Base-by-base conservation (phyloP, 306 rosid species). In the Arachis stenosperma region DNA sequence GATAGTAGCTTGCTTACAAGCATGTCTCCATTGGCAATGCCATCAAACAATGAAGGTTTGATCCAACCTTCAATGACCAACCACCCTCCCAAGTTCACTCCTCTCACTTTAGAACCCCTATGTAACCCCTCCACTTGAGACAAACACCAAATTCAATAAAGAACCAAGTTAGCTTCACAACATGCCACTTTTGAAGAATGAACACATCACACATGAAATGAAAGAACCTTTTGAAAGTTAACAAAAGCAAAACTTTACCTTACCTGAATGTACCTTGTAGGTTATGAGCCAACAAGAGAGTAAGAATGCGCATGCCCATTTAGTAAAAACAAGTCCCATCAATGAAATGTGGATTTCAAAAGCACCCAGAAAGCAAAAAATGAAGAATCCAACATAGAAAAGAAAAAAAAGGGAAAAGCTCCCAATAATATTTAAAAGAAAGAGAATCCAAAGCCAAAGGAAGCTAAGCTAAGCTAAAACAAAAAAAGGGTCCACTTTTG, bases 71-170 rank as follows among this genome's bases (percentile, higher is more conserved):
- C 96, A 67, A 91, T 79, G 6, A 91, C 96, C 83, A 93, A 78
- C 97, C 96, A 93, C 43, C 98, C 97, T 79, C 98, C 98, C 75
- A 93, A 89, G 81, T 93, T 93, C 80, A 93, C 96, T 68, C 92
- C 96, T 82, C 87, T 89, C 44, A 88, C 94, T 74, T 89, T 85
- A 69, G 87, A 81, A 82, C 67, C 80, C 64, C 84, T 88, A 77
- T 37, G 85, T 30, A 93, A 80, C 55, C 96, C 96, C 65, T 88
- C 94, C 88, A 88, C 97, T 89, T 39, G 60, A 83, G 74, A 27
- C 9, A 83, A 77, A 27, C 9, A 67, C n/a, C 40, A 73, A 44
- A 82, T 70, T 67, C 76, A 63, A 39, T 55, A 59, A 67, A 68
- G 50, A 58, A 55, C 44, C 48, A 61, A 71, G 15, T 41, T 29